Percentiles rank a stretch among this genome's conserved stretches.
These are phyloP conservation scores for Plantago lanceolata DNA, from an alignment of 305 asterid genomes.

Conservation along the genomic window DNA sequence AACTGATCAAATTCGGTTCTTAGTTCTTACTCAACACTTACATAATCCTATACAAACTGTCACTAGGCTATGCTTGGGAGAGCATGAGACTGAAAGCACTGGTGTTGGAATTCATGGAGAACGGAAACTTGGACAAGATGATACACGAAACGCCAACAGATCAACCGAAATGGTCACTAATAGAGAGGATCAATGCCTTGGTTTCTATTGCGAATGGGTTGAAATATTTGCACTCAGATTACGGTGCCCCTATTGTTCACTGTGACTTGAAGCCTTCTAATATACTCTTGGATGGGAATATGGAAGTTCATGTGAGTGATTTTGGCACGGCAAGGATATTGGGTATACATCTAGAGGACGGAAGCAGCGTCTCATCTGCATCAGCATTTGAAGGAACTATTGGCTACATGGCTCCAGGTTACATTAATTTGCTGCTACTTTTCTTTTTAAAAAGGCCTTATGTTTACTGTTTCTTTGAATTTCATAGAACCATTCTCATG, in stretches of 20 bases:
- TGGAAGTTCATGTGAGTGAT: conserved; percentile 72
- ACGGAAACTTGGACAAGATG: conserved; percentile 59
- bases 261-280: conserved; percentile 90
- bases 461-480: too few species aligned
- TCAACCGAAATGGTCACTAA: conserved; percentile 34
- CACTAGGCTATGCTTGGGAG: conserved; percentile 81
- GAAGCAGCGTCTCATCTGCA: conserved; percentile 36
- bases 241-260: conserved; percentile 72
- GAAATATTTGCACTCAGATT: conserved; percentile 70
- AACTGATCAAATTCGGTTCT: neutral
- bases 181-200: conserved; percentile 47
- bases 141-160: conserved; percentile 34
- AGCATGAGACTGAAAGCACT: conserved; percentile 58
- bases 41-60: neutral
- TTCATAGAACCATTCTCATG: conserved; percentile 6
- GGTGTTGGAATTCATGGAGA: conserved; percentile 76
- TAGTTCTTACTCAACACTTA: neutral
- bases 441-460: too few species aligned
- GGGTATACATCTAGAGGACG: conserved; percentile 51
- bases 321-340: conserved; percentile 82
- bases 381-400: conserved; percentile 79
- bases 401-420: conserved; percentile 93
- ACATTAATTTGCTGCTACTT: too few species aligned
- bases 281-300: conserved; percentile 51
- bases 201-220: conserved; percentile 54